Percentiles rank a stretch among this genome's conserved stretches.
phyloP scores from a whole-genome alignment of 345 rosid genomes.

The Citrus medica region DNA sequence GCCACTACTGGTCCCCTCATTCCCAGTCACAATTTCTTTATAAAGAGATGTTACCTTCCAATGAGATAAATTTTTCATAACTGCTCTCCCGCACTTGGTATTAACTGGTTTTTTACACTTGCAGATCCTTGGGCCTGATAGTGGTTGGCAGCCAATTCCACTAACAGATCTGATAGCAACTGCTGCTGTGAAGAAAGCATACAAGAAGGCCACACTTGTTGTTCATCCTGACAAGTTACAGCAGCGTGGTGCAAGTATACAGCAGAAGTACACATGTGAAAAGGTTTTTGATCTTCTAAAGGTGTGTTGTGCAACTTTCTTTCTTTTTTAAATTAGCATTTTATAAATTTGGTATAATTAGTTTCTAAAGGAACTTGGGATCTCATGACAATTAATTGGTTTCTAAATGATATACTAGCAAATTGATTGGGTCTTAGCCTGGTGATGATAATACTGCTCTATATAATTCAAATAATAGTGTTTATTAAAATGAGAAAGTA shows the following conservation, averaged over 20 bases:
- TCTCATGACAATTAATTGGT: neutral
- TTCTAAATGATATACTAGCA: neutral
- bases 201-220: conserved; percentile 79
- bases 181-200: conserved; percentile 84
- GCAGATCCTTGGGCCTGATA: conserved; percentile 90
- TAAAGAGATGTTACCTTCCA: neutral
- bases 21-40: neutral
- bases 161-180: conserved; percentile 69
- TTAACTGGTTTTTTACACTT: neutral
- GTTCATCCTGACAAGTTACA: conserved; percentile 97
- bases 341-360: neutral
- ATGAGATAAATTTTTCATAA: neutral
- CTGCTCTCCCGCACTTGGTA: neutral
- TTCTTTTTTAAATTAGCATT: neutral
- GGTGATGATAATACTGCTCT: neutral
- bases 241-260: conserved; percentile 92
- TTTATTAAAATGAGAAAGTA: neutral
- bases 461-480: neutral
- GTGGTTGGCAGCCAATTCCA: conserved; percentile 89
- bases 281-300: conserved; percentile 94
- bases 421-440: neutral
- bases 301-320: conserved; percentile 30
- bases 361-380: neutral
- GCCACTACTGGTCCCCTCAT: neutral
- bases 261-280: conserved; percentile 86